A percentile compares a stretch with the other conserved stretches of the same genome.
Evolutionary conservation across 2,329 filamentous ascomycete genomes (phyloP).

Genomic region (Paracorniculantispora psalliotae): DNA sequence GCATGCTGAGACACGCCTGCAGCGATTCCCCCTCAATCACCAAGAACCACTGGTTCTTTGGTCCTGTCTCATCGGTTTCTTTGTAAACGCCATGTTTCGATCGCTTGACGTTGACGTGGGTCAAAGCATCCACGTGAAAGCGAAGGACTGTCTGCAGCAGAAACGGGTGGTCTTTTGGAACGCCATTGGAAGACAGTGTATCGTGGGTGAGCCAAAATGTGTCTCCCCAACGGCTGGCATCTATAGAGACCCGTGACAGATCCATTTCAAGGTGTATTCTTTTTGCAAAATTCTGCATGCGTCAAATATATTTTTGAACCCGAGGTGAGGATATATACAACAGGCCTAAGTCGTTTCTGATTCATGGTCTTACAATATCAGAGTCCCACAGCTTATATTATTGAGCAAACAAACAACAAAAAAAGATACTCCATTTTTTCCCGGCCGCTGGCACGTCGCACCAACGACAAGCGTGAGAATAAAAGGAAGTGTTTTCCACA

Average conservation of each 20-base stretch:
- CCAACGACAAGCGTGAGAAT: too few relatives aligned
- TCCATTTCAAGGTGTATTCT: too few relatives aligned
- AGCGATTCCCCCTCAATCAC: background rate
- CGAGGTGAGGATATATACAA: too few relatives aligned
- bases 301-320: too few relatives aligned
- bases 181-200: background rate
- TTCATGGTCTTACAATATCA: too few relatives aligned
- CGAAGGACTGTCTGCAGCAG: background rate
- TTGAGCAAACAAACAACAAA: too few relatives aligned
- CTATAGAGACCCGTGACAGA: background rate
- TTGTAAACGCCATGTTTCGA: background rate
- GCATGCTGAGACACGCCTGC: conserved; percentile 6
- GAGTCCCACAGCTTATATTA: too few relatives aligned
- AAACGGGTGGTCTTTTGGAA: background rate
- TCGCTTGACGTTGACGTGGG: background rate
- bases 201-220: conserved; percentile 3
- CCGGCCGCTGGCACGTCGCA: too few relatives aligned
- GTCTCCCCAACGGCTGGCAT: background rate
- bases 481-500: too few relatives aligned
- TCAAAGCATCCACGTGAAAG: conserved; percentile 4
- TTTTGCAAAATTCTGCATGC: too few relatives aligned
- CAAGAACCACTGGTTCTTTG: conserved; percentile 6
- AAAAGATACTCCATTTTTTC: too few relatives aligned
- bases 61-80: background rate
- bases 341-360: too few relatives aligned